Evolutionary conservation across 768 basidiomycete species (phyloP).

Genomic region (Tulasnella sp.): DNA sequence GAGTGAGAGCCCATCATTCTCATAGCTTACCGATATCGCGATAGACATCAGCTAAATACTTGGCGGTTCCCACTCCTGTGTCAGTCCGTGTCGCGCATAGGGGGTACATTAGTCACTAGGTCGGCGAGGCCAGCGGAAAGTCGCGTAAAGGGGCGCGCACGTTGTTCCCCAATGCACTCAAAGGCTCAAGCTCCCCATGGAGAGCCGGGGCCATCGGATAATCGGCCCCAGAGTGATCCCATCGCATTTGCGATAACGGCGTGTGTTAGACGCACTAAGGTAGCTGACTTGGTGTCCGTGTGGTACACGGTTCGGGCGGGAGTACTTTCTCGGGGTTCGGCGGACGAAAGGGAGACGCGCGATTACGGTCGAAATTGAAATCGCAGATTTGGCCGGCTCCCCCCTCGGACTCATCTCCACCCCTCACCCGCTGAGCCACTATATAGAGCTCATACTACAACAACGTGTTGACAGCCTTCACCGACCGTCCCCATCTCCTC

Average conservation of each 20-base stretch:
- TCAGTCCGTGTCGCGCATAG: not conserved
- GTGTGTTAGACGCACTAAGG: not conserved
- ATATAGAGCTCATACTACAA: constrained; percentile 8
- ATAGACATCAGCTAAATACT: not conserved
- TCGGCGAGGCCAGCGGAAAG: not conserved
- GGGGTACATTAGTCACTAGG: not conserved
- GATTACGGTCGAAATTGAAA: constrained; percentile 15
- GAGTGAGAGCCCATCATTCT: not conserved
- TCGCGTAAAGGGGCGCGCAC: constrained; percentile 10
- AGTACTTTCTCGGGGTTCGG: not conserved
- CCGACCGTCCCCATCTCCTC: constrained; percentile 3
- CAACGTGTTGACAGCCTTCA: not conserved
- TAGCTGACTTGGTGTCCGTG: not conserved
- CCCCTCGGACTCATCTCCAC: constrained; percentile 4
- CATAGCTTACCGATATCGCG: not conserved
- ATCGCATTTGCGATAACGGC: not conserved
- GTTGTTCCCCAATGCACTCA: not conserved
- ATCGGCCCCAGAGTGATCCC: constrained; percentile 8
- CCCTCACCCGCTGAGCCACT: not conserved
- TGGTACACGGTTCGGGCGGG: not conserved
- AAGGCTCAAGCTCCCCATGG: constrained; percentile 1
- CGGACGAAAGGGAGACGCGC: constrained; percentile 12
- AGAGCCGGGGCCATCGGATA: not conserved
- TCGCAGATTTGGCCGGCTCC: not conserved
- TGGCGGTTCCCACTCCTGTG: not conserved